A percentile compares a stretch with the other conserved stretches of the same genome.
Evolutionary conservation across 306 rosid genomes (phyloP).

Genomic region (Sicyos edulis): DNA sequence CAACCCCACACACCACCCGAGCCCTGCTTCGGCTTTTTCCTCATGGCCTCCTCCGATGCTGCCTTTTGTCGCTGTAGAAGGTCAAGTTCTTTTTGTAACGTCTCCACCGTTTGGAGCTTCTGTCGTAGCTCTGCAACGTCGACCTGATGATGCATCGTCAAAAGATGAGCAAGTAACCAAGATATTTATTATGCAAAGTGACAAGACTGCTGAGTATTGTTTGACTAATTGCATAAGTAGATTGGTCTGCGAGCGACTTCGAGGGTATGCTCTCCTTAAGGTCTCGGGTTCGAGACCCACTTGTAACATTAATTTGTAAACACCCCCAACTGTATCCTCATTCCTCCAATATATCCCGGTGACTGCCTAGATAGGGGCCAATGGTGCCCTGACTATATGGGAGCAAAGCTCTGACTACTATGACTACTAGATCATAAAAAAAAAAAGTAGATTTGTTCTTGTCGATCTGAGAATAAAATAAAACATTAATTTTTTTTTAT

Average conservation of each 20-base stretch:
- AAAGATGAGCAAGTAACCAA: conserved; percentile 14
- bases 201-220: not conserved
- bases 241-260: too few species aligned
- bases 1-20: conserved; percentile 95
- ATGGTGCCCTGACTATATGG: too few species aligned
- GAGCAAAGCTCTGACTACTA: too few species aligned
- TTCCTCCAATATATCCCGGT: too few species aligned
- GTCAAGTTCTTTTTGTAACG: conserved; percentile 82
- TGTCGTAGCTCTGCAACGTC: conserved; percentile 86
- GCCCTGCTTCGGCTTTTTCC: conserved; percentile 56
- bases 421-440: too few species aligned
- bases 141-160: conserved; percentile 54
- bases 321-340: too few species aligned
- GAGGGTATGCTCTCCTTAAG: too few species aligned
- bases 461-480: not conserved
- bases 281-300: too few species aligned
- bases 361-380: too few species aligned
- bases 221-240: not conserved
- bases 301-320: not conserved
- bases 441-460: not conserved
- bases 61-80: conserved; percentile 87
- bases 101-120: conserved; percentile 80
- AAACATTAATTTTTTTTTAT: not conserved
- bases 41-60: conserved; percentile 75
- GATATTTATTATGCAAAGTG: not conserved